phyloP scores from a whole-genome alignment of 257 asterid species.

The Paulownia fortunei region DNA sequence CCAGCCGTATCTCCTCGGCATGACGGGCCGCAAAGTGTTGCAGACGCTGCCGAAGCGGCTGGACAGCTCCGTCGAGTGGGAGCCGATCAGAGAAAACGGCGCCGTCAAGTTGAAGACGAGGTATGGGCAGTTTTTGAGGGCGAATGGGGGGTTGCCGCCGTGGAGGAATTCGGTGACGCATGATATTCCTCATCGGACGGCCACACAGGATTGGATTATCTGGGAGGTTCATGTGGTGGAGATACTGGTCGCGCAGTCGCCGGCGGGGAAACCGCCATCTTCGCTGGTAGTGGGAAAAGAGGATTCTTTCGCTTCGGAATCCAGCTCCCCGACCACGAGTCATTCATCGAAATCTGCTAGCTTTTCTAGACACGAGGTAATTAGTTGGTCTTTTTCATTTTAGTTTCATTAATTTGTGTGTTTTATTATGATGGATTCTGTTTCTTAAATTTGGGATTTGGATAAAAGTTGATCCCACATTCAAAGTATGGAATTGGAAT shows the following conservation, averaged over 20 bases:
- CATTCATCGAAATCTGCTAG: constrained; percentile 59
- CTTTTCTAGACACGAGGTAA: constrained; percentile 80
- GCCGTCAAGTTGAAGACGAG: constrained; percentile 81
- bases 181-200: constrained; percentile 84
- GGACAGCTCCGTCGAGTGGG: constrained; percentile 95
- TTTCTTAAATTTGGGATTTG: background rate
- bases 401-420: background rate
- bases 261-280: constrained; percentile 30
- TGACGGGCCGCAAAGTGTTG: constrained; percentile 78
- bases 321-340: constrained; percentile 60
- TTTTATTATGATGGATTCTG: background rate
- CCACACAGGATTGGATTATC: constrained; percentile 78
- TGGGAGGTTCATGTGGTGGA: constrained; percentile 93
- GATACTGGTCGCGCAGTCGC: constrained; percentile 39
- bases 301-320: constrained; percentile 60
- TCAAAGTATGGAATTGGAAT: constrained; percentile 9
- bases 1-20: constrained; percentile 67
- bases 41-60: constrained; percentile 72
- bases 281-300: constrained; percentile 42
- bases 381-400: background rate
- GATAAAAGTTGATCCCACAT: background rate
- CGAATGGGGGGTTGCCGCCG: constrained; percentile 91
- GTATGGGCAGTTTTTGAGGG: constrained; percentile 86
- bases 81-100: constrained; percentile 73
- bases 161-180: constrained; percentile 95